phyloP scores from a whole-genome alignment of 163 green algal species.

The Trebouxiophyceae sp. region DNA sequence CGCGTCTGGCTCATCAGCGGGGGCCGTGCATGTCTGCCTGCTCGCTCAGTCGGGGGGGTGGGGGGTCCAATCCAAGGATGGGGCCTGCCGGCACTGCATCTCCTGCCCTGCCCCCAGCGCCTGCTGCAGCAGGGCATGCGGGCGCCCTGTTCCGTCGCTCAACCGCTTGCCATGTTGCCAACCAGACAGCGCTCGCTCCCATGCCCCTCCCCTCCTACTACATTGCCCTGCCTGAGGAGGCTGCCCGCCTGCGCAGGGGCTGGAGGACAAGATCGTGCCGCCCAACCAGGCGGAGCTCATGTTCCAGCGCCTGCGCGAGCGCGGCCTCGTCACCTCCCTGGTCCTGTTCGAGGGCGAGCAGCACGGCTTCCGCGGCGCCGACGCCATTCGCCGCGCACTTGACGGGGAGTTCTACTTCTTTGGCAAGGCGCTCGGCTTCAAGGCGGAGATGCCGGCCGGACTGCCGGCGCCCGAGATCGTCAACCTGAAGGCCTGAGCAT shows the following conservation, averaged over 20 bases:
- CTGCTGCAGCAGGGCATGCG: too few species aligned
- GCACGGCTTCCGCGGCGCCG: conserved; percentile 58
- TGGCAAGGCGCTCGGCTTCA: conserved; percentile 35
- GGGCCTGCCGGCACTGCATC: too few species aligned
- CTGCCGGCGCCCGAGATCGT: conserved; percentile 20
- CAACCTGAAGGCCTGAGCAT: conserved; percentile 14
- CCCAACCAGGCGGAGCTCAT: conserved; percentile 55
- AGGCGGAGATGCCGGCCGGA: conserved; percentile 23
- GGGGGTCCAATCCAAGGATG: too few species aligned
- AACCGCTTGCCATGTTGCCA: too few species aligned
- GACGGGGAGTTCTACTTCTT: conserved; percentile 70
- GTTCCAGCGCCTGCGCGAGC: conserved; percentile 37
- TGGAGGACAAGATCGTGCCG: conserved; percentile 62
- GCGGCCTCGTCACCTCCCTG: conserved; percentile 49
- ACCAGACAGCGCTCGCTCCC: too few species aligned
- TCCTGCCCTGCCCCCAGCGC: too few species aligned
- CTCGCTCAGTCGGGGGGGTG: too few species aligned
- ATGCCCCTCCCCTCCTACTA: too few species aligned
- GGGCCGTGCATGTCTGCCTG: too few species aligned
- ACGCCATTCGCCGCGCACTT: conserved; percentile 40
- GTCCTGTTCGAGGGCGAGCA: conserved; percentile 67
- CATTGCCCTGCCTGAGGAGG: too few species aligned
- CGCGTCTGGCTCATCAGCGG: too few species aligned
- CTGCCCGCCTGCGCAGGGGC: conserved; percentile 36
- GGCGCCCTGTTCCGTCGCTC: too few species aligned